A percentile compares a stretch with the other conserved stretches of the same genome.
phyloP scores from a whole-genome alignment of 2,329 filamentous ascomycete genomes.

The Botrytis aclada region DNA sequence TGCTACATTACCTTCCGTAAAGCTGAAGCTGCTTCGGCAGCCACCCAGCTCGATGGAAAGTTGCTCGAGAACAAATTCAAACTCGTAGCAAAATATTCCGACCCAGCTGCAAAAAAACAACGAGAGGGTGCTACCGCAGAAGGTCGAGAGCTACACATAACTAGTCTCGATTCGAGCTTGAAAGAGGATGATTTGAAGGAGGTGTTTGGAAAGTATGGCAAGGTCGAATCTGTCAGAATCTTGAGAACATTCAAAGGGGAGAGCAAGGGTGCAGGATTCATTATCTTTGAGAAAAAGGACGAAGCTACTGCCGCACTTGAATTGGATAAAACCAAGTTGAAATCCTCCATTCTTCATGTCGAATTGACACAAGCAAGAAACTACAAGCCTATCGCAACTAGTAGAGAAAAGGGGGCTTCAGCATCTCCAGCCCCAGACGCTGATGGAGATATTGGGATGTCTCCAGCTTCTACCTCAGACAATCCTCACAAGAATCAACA shows the following conservation, averaged over 20 bases:
- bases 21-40: slow-evolving; percentile 63
- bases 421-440: slow-evolving; percentile 38
- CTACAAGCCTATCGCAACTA: slow-evolving; percentile 54
- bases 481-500: slow-evolving; percentile 28
- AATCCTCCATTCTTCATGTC: slow-evolving; percentile 64
- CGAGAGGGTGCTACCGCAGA: slow-evolving; percentile 81
- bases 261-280: slow-evolving; percentile 74
- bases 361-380: slow-evolving; percentile 56
- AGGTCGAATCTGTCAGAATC: slow-evolving; percentile 68
- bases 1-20: slow-evolving; percentile 91
- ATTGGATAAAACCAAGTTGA: slow-evolving; percentile 69
- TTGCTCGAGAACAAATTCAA: slow-evolving; percentile 65
- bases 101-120: slow-evolving; percentile 73
- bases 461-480: slow-evolving; percentile 27
- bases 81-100: slow-evolving; percentile 77
- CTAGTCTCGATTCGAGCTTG: slow-evolving; percentile 60
- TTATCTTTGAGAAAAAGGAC: slow-evolving; percentile 71
- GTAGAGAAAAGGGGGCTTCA: slow-evolving; percentile 36
- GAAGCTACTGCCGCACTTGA: slow-evolving; percentile 65
- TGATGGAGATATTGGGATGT: slow-evolving; percentile 37
- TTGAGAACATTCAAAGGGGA: slow-evolving; percentile 65
- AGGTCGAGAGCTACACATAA: slow-evolving; percentile 79
- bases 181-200: slow-evolving; percentile 67
- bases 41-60: slow-evolving; percentile 69
- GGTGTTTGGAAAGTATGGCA: slow-evolving; percentile 73